Conservation (phyloP, 2,329 filamentous ascomycete genomes). For the Coniella vitis region DNA sequence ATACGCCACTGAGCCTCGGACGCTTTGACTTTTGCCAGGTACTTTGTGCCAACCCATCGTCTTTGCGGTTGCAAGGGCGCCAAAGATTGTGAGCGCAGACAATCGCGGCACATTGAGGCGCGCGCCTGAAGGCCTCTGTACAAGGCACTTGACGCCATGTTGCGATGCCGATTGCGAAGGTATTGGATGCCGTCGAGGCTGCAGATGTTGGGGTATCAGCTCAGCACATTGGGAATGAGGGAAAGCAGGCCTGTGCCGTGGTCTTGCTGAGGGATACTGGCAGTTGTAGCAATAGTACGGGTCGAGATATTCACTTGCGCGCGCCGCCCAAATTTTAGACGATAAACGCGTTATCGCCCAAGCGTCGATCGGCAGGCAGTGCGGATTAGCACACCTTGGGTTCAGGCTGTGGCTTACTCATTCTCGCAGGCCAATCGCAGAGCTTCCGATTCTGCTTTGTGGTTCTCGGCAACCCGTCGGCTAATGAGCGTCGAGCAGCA, state of each 20-base stretch:
- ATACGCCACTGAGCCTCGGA: constrained; percentile 42
- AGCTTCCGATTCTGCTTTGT: constrained; percentile 32
- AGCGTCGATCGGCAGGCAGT: constrained; percentile 5
- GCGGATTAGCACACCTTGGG: constrained; percentile 7
- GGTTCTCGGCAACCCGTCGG: constrained; percentile 41
- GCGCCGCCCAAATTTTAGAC: constrained; percentile 6
- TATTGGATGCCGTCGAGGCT: neutral
- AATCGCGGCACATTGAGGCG: constrained; percentile 7
- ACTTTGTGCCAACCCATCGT: constrained; percentile 35
- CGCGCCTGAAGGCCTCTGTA: constrained; percentile 18
- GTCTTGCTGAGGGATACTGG: neutral
- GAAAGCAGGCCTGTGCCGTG: neutral
- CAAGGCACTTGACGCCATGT: constrained; percentile 24
- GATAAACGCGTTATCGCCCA: neutral
- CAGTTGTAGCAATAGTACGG: no score
- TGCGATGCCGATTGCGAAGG: neutral
- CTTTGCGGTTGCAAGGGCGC: constrained; percentile 15
- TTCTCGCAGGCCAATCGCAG: constrained; percentile 36
- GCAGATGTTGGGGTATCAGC: neutral
- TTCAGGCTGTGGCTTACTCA: neutral
- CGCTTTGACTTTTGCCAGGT: constrained; percentile 34
- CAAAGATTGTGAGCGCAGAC: neutral
- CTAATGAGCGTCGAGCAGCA: constrained; percentile 1
- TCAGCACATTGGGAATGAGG: neutral
- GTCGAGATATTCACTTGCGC: neutral